Evolutionary conservation across 148 eudicot species (phyloP), one percentile per base, ranked within the genome.

Genomic region (Fagopyrum esculentum): DNA sequence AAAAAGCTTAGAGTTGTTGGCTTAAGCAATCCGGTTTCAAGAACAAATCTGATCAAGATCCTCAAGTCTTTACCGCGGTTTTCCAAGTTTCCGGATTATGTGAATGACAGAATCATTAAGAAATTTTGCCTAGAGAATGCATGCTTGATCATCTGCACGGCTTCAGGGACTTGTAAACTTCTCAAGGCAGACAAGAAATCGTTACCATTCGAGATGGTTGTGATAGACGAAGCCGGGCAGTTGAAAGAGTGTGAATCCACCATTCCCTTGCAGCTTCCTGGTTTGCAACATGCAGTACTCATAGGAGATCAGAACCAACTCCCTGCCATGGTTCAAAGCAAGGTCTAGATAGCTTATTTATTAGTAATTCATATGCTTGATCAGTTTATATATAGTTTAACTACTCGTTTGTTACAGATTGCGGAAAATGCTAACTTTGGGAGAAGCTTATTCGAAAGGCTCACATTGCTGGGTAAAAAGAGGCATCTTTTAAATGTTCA

Each of bases 181-280:
- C 46, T 40, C 5, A 13, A 13, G 30, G 17, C 17, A 64, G 70
- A 46, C n/a, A 85, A 69, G 51, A 57, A 50, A 16, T 55, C 71
- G 4, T 30, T 44, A 9, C 81, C 80, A 45, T 69, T 84, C 74
- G 8, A 35, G 13, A 35, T 64, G 12, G 71, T 86, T 54, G 44
- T 86, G 4, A 77, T 89, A 43, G 91, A 86, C 68, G 93, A 89
- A 82, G 93, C 91, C 72, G 93, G 89, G 4, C 93, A 89, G 72
- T 84, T 87, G 2, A 89, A 89, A 63, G 93, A 87, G 68, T 82
- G 91, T 19, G 93, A 89, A 48, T 85, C 90, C 13, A 77, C 81
- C 0, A 82, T 87, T 73, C 90, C 93, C 3, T 77, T 89, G 71
- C 86, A 80, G 69, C 71, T 84, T 35, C 15, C 75, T 17, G 93